Base-by-base conservation (phyloP, 352 stramenopile genomes). In the Phytophthora uliginosa region DNA sequence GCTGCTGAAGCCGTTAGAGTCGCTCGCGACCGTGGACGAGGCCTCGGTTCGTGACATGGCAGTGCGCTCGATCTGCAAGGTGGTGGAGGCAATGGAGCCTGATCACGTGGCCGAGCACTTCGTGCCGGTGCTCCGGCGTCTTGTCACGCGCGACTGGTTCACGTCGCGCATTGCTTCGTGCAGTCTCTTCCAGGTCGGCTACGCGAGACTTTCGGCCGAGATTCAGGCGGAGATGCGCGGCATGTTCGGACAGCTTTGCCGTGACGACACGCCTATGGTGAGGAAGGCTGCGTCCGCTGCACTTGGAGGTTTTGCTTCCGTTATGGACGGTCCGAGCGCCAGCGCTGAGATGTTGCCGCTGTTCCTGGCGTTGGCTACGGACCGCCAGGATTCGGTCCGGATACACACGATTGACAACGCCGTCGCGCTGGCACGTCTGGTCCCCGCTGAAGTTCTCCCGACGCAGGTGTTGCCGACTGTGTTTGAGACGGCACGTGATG, bases 331-430 rank as follows among this genome's bases (percentile, higher is more conserved):
- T 6, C 69, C 74, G 20, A 93, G 76, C 40, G 88, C 88, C 12
- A 85, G 72, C 20, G 58, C 71, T n/a, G 89, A 97, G 45, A 79
- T 98, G 67, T 61, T 98, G 52, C 89, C 90, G 48, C 75, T 97
- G 15, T 98, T 97, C 70, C 72, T 91, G 15, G 71, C 78, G 28
- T 78, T 99, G 40, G 85, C 90, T 17, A 84, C 90, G 61, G 96
- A 99, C 74, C 93, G 97, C 13, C 94, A 99, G 75, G 98, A 99
- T 76, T 99, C 94, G 3, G 98, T 99, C 22, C 84, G 98, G 70
- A 93, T 99, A 82, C 97, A 99, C 77, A 98, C 96, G 18, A 97
- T 99, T 51, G 95, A 98, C 73, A 99, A 99, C 74, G 99, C 97
- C 69, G 92, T 99, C 17, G 90, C 88, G 1, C 93, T 99, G 62